Conservation (phyloP, 1,284 basidiomycete species). For the Fomitopsis palustris region DNA sequence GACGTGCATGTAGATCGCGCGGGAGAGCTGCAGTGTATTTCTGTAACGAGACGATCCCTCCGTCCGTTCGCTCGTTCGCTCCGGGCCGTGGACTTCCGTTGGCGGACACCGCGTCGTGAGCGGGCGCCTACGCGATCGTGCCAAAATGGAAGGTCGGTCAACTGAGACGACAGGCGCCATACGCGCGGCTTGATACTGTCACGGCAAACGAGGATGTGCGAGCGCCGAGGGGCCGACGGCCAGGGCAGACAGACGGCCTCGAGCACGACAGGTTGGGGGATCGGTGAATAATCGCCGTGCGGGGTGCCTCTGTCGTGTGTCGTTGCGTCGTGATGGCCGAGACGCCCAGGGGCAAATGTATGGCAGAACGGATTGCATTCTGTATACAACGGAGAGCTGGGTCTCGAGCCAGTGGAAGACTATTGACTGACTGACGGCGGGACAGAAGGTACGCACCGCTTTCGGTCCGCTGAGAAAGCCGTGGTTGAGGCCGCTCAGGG, state of each 20-base stretch:
- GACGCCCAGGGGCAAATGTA: not conserved
- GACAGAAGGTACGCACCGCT: not conserved
- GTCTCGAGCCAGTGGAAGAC: not conserved
- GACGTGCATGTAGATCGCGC: not conserved
- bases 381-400: not conserved
- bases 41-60: not conserved
- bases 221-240: not conserved
- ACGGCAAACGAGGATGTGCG: not conserved
- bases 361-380: not conserved
- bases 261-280: not conserved
- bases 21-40: not conserved
- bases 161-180: not conserved
- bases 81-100: not conserved
- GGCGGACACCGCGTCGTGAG: not conserved
- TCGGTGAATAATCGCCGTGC: not conserved
- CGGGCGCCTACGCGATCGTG: not conserved
- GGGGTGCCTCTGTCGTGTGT: not conserved
- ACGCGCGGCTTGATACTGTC: not conserved
- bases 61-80: not conserved
- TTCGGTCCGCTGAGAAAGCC: not conserved
- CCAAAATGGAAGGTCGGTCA: not conserved
- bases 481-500: not conserved
- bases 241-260: not conserved
- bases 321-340: not conserved
- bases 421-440: not conserved